Conservation (phyloP, 2,329 filamentous ascomycete genomes). For the Hysterium pulicare region DNA sequence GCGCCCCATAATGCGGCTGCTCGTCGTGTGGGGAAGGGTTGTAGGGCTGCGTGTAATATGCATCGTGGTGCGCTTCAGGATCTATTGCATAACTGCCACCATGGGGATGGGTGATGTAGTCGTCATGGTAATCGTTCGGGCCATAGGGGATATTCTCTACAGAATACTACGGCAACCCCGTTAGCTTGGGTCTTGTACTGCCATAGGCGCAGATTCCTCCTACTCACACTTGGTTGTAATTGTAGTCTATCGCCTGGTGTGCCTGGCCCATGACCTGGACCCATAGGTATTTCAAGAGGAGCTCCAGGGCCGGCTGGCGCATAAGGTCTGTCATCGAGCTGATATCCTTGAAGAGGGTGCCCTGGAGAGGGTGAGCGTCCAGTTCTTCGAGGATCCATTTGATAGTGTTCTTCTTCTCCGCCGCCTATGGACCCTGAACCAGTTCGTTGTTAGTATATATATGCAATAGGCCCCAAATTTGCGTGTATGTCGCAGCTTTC, state of each 20-base stretch:
- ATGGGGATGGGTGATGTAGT: conserved; percentile 47
- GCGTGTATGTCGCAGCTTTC: conserved; percentile 4
- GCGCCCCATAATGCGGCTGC: conserved; percentile 55
- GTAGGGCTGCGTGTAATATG: conserved; percentile 81
- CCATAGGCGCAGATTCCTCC: neutral
- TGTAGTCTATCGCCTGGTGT: conserved; percentile 73
- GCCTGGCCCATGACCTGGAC: conserved; percentile 49
- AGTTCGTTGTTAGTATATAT: conserved; percentile 12
- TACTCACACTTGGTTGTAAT: conserved; percentile 77
- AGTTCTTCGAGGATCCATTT: conserved; percentile 52
- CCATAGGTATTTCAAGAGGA: conserved; percentile 68
- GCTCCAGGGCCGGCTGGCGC: conserved; percentile 44
- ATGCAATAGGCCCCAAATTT: too few relatives aligned
- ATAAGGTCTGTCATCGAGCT: conserved; percentile 76
- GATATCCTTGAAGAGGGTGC: conserved; percentile 72
- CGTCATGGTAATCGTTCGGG: conserved; percentile 58
- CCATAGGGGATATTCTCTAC: conserved; percentile 67
- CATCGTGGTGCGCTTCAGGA: conserved; percentile 82
- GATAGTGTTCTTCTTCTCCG: conserved; percentile 27
- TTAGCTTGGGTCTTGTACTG: conserved; percentile 10
- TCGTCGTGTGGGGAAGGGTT: conserved; percentile 63
- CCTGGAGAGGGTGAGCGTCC: conserved; percentile 69
- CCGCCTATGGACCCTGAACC: conserved; percentile 18
- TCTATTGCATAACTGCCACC: conserved; percentile 69
- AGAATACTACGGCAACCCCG: conserved; percentile 54